Base-by-base conservation (phyloP, 192 early-diverging fungal genomes). In the Dissophora globulifera region DNA sequence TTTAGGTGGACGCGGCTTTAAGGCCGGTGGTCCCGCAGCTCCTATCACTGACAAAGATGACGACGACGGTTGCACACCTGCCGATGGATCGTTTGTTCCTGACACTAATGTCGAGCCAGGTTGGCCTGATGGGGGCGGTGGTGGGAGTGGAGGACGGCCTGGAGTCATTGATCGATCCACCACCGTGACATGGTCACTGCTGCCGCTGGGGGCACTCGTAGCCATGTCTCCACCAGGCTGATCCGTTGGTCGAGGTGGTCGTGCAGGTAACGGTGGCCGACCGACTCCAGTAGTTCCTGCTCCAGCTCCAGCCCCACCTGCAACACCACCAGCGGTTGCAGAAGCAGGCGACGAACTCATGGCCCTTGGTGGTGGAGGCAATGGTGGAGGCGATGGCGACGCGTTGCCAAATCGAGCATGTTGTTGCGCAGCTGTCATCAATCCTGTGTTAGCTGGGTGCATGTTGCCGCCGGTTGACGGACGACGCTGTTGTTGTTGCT, bases 281-380 rank as follows among this genome's bases (percentile, higher is more conserved):
- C 26, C 57, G 16, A 49, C 19, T 0, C 33, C 50, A 12, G 31
- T 16, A 23, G 40, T 41, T 16, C 23, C 19, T 15, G 56, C 23
- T 26, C 43, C 19, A 10, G 53, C 17, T 2, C 35, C 61, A 29
- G 26, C 19, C 48, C 26, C 62, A n/a, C n/a, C n/a, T n/a, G 29
- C 17, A 33, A 20, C 35, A 13, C 35, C 13, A 13, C 35, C 13
- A 6, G 35, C 35, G 7, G 40, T 52, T 2, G 64, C 32, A 15
- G 70, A n/a, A n/a, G n/a, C n/a, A n/a, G n/a, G 70, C 1, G 70
- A 75, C 0, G 62, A 19, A 4, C 54, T 75, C 57, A 54, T 47
- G 25, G 55, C 70, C n/a, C 70, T 58, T 12, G 70, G 70, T 60
- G 70, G 70, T 59, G 70, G 70, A 29, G 70, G 70, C 20, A 75